phyloP scores from a whole-genome alignment of 768 basidiomycete species.

The Suillus paluster region DNA sequence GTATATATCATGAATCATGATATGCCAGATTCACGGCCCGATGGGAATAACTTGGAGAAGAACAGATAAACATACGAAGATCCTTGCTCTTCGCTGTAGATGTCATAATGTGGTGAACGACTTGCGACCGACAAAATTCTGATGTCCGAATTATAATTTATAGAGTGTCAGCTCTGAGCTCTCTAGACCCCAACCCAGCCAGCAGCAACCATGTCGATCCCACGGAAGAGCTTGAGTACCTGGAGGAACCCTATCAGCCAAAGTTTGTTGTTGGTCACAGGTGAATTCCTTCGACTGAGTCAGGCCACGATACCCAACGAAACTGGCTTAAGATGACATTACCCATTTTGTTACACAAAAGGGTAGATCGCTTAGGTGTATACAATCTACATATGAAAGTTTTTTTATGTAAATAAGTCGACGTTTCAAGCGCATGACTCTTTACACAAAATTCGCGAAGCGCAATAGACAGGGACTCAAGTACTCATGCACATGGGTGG shows the following conservation, averaged over 20 bases:
- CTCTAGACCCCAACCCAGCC: not conserved
- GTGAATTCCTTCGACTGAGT: conserved; percentile 20
- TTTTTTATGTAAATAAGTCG: too few species aligned
- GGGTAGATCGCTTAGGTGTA: too few species aligned
- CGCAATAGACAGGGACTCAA: too few species aligned
- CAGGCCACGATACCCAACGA: not conserved
- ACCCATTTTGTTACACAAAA: too few species aligned
- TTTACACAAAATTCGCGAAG: too few species aligned
- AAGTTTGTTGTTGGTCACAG: conserved; percentile 49
- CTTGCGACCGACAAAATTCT: not conserved
- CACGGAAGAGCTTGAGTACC: conserved; percentile 57
- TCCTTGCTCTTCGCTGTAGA: not conserved
- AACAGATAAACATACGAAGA: conserved; percentile 5
- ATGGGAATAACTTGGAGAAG: not conserved
- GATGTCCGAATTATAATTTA: not conserved
- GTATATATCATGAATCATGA: too few species aligned
- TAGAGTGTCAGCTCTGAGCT: not conserved
- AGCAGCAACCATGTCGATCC: conserved; percentile 2
- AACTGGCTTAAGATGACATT: not conserved
- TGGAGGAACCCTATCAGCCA: conserved; percentile 58
- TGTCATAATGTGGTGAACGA: not conserved
- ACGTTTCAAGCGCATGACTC: too few species aligned
- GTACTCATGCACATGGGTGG: too few species aligned
- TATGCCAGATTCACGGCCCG: not conserved
- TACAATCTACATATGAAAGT: too few species aligned